Base-by-base conservation (phyloP, 129 eudicot genomes). In the Flaveria sonorensis region DNA sequence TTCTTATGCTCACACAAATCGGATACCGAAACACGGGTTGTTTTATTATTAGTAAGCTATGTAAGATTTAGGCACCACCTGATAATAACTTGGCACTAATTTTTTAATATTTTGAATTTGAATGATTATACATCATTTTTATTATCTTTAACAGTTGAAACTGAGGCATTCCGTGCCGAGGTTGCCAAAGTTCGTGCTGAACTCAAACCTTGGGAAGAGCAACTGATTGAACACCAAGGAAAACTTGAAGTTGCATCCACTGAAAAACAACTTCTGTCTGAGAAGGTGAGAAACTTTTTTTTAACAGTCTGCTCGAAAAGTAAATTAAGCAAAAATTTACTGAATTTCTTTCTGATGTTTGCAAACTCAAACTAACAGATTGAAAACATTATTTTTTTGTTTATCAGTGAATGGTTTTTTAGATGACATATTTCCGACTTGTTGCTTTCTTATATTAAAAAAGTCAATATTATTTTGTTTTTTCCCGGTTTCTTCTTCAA, bases 191-290 rank as follows among this genome's bases (percentile, higher is more conserved):
- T 91, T 76, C 97, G 97, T 48, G 75, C 86, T 72, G 93, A 94
- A 72, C 73, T 94, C 30, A 87, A 91, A 77, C 98, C 98, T 39
- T 94, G 98, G 98, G 98, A 94, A 70, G 88, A 87, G 63, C 88
- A 94, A 50, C 66, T 94, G 77, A 89, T 94, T 79, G 96, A 94
- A 77, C 89, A 90, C 74, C 87, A 83, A 68, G 96, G 97, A 52
- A 89, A 94, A 70, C 92, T 94, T 83, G 96, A 89, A 63, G 97
- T 94, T 83, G 97, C 98, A 73, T 81, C 85, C 23, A 80, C 89
- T 11, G 97, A 94, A 79, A 82, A 73, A 36, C 85, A 86, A 47
- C 93, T 94, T 77, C 75, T 94, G 78, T 83, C 70, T 73, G 89
- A 91, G 67, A 94, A 94, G 97, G 98, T 91, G 74, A 78, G 72